Evolutionary conservation across 2,329 filamentous ascomycete species (phyloP), one percentile per base, ranked within the genome.

Genomic region (Sarocladium oryzae): DNA sequence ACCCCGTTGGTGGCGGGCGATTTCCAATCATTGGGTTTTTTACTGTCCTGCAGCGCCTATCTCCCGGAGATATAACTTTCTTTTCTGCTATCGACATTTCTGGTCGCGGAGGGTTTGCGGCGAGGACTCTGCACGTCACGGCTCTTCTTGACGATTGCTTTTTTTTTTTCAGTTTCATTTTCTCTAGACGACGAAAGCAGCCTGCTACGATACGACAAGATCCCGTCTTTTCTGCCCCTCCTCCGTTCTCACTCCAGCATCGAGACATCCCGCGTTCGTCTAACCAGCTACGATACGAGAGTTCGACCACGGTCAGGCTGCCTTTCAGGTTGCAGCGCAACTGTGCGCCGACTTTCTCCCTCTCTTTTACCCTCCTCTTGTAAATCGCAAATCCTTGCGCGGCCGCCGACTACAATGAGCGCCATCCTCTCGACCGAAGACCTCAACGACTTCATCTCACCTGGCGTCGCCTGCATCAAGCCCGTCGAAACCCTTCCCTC

Each of bases 391-490:
- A 16, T 5, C 18, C 7, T 13, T 10, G n/a, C 18, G n/a, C 18
- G 36, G 23, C 21, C 36, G 32, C 54, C 52, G 56, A 59, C 58
- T n/a, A 75, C 67, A 56, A 99, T 99, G 93, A 96, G 90, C 66
- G 93, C 93, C 56, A 99, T 99, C 63, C 86, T 99, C 62, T 97
- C 91, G 52, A 86, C 87, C 63, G 92, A 99, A 74, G 91, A 96
- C 68, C 78, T 99, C 55, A 99, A 99, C 76, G 93, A 99, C 76
- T 99, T 99, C 73, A 99, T 99, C 66, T 93, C 88, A 52, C 93
- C 93, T 13, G 91, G 92, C 56, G 91, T 99, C 63, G 93, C 93
- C 56, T 99, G 93, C 72, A 97, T 99, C 69, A 97, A 99, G 65
- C 93, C 93, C 24, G 79, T 99, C 65, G 93, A 99, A 69, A 95